phyloP scores from a whole-genome alignment of 805 yeast species.

The Huiozyma naganishii region DNA sequence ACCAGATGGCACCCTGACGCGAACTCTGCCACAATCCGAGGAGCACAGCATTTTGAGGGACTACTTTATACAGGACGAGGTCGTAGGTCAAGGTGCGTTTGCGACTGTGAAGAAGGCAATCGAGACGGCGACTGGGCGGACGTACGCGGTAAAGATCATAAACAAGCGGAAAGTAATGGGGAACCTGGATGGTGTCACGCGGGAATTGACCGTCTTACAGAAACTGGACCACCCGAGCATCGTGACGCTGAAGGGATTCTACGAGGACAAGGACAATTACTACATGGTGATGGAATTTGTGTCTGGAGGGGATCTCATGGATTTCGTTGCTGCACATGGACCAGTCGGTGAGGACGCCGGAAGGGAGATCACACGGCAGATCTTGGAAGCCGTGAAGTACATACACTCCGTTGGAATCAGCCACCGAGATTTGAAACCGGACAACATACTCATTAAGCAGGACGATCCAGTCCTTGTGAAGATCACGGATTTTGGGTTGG shows the following conservation, averaged over 20 bases:
- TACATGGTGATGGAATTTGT: constrained; percentile 93
- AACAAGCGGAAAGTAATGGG: constrained; percentile 71
- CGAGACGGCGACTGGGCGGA: constrained; percentile 72
- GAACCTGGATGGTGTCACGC: constrained; percentile 67
- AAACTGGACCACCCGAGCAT: constrained; percentile 76
- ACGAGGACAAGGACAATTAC: constrained; percentile 70
- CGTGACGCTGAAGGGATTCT: constrained; percentile 71
- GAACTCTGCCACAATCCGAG: background rate
- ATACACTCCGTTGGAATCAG: constrained; percentile 86
- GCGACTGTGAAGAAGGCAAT: constrained; percentile 90
- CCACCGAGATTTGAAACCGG: constrained; percentile 96
- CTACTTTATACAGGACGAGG: constrained; percentile 71
- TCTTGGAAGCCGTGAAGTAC: constrained; percentile 71
- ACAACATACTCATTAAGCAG: constrained; percentile 79
- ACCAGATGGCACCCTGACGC: background rate
- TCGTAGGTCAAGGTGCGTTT: constrained; percentile 96
- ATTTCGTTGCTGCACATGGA: constrained; percentile 87
- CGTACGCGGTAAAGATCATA: constrained; percentile 86
- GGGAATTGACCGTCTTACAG: constrained; percentile 75
- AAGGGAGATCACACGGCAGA: constrained; percentile 75
- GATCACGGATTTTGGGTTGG: constrained; percentile 92
- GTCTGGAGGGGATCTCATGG: constrained; percentile 96
- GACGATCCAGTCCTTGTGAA: constrained; percentile 89
- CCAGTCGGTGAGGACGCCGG: constrained; percentile 86
- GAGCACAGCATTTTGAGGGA: constrained; percentile 47